These are phyloP conservation scores for Monosporascus sp. DNA, from an alignment of 2,329 filamentous ascomycete species.

Conservation along the genomic window DNA sequence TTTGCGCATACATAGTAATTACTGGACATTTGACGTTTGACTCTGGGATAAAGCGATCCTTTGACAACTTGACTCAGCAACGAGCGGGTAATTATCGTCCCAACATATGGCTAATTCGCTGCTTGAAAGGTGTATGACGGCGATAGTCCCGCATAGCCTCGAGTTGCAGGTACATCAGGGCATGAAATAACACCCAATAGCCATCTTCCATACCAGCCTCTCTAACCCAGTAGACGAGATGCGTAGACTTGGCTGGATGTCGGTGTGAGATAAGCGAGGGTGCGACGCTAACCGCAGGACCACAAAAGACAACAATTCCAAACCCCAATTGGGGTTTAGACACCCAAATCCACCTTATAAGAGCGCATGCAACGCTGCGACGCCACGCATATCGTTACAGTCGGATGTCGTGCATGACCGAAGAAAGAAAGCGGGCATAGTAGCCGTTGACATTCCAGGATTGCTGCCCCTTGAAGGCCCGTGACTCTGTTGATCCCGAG, in stretches of 20 bases:
- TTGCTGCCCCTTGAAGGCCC: neutral
- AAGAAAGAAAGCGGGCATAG: constrained; percentile 18
- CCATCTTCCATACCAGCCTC: constrained; percentile 9
- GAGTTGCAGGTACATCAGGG: constrained; percentile 20
- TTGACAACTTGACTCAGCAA: neutral
- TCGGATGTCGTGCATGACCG: constrained; percentile 5
- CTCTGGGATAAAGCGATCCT: too few relatives aligned
- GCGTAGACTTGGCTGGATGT: neutral
- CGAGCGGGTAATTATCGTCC: neutral
- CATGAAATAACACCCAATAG: constrained; percentile 18
- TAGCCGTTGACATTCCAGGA: constrained; percentile 9
- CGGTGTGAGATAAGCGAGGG: too few relatives aligned
- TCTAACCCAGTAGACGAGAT: constrained; percentile 15
- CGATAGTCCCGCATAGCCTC: constrained; percentile 13
- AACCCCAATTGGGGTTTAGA: too few relatives aligned
- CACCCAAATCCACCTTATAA: too few relatives aligned
- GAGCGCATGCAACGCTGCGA: too few relatives aligned
- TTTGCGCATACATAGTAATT: too few relatives aligned
- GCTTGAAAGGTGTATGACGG: constrained; percentile 3
- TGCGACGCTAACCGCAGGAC: too few relatives aligned
- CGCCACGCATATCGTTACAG: too few relatives aligned
- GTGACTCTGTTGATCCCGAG: neutral
- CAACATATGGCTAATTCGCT: constrained; percentile 6
- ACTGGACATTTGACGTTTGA: too few relatives aligned
- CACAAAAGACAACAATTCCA: too few relatives aligned